These are phyloP conservation scores for Aphanomyces stellatus DNA, from an alignment of 352 stramenopile species.

Conservation along the genomic window DNA sequence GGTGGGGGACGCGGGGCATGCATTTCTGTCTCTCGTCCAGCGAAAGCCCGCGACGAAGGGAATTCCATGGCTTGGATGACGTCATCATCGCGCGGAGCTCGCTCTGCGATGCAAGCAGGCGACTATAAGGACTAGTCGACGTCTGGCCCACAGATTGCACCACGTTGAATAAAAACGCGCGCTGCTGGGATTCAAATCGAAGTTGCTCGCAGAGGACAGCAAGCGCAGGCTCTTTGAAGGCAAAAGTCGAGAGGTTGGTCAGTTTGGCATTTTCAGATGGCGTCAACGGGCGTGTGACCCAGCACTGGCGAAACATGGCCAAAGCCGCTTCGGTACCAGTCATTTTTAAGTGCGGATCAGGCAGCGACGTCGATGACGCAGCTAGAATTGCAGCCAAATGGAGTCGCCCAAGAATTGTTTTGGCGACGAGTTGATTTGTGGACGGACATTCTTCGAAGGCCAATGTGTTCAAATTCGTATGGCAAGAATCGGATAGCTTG, in stretches of 20 bases:
- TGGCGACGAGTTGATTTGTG: slow-evolving; percentile 27
- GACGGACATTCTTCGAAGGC: slow-evolving; percentile 32
- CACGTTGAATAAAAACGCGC: not conserved
- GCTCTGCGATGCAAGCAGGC: not conserved
- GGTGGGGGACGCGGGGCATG: slow-evolving; percentile 14
- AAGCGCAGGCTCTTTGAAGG: slow-evolving; percentile 34
- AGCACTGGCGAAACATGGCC: slow-evolving; percentile 32
- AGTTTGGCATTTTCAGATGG: slow-evolving; percentile 23
- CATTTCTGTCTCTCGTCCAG: slow-evolving; percentile 21
- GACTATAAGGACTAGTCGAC: not conserved
- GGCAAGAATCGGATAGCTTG: not conserved
- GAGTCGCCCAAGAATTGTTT: slow-evolving; percentile 23
- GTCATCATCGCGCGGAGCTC: slow-evolving; percentile 7
- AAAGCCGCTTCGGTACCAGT: slow-evolving; percentile 37
- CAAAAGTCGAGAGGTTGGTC: slow-evolving; percentile 24
- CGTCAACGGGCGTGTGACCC: slow-evolving; percentile 29
- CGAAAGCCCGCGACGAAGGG: slow-evolving; percentile 15
- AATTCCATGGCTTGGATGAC: slow-evolving; percentile 17
- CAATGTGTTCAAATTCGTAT: slow-evolving; percentile 7
- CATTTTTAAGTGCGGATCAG: slow-evolving; percentile 34
- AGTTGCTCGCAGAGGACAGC: slow-evolving; percentile 30
- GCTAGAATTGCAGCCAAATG: slow-evolving; percentile 32
- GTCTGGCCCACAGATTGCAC: not conserved
- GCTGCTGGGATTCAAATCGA: slow-evolving; percentile 22
- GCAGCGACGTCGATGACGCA: slow-evolving; percentile 24